Evolutionary conservation across 2,329 filamentous ascomycete species (phyloP).

Genomic region (Blastomyces silverae): DNA sequence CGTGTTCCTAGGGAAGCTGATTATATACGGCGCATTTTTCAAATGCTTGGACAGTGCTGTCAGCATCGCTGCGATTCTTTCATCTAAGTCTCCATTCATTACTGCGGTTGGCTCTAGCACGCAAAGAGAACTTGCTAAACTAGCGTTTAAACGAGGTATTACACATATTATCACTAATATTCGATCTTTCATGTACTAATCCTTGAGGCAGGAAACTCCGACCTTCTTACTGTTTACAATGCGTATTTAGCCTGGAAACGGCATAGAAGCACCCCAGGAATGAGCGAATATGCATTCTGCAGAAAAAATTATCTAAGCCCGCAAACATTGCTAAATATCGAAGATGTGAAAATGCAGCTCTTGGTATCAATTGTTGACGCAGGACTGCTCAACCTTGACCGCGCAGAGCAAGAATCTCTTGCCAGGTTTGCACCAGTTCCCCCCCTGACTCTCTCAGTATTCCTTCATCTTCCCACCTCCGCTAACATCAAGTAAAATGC

Average conservation of each 20-base stretch:
- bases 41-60: conserved; percentile 86
- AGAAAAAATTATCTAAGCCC: conserved; percentile 86
- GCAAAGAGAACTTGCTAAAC: conserved; percentile 72
- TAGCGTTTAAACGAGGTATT: conserved; percentile 65
- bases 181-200: conserved; percentile 8
- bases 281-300: conserved; percentile 83
- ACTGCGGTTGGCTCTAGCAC: conserved; percentile 75
- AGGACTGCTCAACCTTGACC: conserved; percentile 68
- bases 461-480: conserved; percentile 16
- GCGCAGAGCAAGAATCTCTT: conserved; percentile 63
- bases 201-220: conserved; percentile 61
- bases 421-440: conserved; percentile 47
- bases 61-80: conserved; percentile 86
- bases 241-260: conserved; percentile 86
- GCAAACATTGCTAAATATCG: conserved; percentile 85
- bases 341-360: conserved; percentile 90
- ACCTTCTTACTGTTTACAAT: conserved; percentile 87
- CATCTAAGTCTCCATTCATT: conserved; percentile 89
- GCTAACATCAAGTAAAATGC: conserved; percentile 1
- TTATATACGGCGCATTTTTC: conserved; percentile 78
- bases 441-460: background rate
- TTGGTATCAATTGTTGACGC: conserved; percentile 78
- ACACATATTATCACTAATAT: conserved; percentile 1
- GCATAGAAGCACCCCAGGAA: conserved; percentile 62
- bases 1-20: conserved; percentile 89